Base-by-base conservation (phyloP, 1,139 yeast genomes). In the Nakaseomyces nivariensis region DNA sequence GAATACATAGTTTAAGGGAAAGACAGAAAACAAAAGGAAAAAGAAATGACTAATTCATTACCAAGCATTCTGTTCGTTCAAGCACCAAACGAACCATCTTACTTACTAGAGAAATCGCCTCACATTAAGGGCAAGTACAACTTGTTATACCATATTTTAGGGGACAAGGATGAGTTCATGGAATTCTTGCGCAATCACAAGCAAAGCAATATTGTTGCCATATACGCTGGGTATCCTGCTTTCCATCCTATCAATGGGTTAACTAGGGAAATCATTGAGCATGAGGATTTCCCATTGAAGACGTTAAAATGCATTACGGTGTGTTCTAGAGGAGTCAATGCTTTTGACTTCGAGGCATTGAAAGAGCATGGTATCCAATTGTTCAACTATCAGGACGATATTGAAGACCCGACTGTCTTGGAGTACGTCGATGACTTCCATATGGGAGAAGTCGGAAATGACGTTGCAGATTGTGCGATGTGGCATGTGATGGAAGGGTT, bases 381-480 rank as follows among this genome's bases (percentile, higher is more conserved):
- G 34, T 57, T 54, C 51, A 60, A 60, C 43, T 61, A 60, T 49
- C 61, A 58, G 45, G 67, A 63, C 44, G 51, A 53, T 4, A 25
- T 43, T 1, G 44, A 33, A n/a, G 53, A 49, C 22, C 47, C 33
- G 6, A 46, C 37, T 24, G 46, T 46, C 26, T 50, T 41, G 4
- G 34, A 34, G 11, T 36, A 34, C 38, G 31, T 43, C 13, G 46
- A 52, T 7, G 46, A 38, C 7, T 54, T 56, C 40, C 38, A 52
- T 32, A 38, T 38, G n/a, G 56, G 56, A 9, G 55, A 54, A 43
- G 65, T 63, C 2, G 63, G 67, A 6, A 63, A 63, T 46, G 85
- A 87, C 10, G 96, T 87, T n/a, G 94, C 95, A 1, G 96, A 88
- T 57, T 72, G 83, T 52, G 94, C 81, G 0, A 67, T 86, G 53